phyloP scores from a whole-genome alignment of 768 basidiomycete genomes.

The Pholiota microspora region DNA sequence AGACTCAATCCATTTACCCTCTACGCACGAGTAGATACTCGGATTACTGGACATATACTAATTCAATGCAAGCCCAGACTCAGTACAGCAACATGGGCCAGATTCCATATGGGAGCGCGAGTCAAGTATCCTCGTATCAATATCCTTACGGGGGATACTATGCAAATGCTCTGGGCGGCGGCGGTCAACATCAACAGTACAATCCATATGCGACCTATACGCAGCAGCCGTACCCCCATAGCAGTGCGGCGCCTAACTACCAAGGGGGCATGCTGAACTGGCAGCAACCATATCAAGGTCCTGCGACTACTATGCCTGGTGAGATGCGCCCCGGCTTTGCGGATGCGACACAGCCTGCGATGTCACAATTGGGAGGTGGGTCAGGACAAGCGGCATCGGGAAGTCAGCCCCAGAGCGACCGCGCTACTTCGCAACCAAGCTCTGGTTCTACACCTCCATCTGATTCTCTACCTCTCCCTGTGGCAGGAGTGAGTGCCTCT shows the following conservation, averaged over 20 bases:
- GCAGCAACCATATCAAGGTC: constrained; percentile 34
- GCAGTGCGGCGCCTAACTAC: constrained; percentile 11
- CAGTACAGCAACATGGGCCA: constrained; percentile 3
- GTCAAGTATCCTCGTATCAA: constrained; percentile 14
- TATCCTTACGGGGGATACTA: constrained; percentile 31
- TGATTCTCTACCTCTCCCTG: background rate
- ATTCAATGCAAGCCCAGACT: constrained; percentile 15
- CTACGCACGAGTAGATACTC: constrained; percentile 26
- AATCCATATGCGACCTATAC: constrained; percentile 24
- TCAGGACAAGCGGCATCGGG: background rate
- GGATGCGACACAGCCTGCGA: background rate
- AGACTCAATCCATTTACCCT: constrained; percentile 16
- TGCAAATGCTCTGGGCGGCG: constrained; percentile 13
- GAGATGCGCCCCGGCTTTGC: constrained; percentile 3
- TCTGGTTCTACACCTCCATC: background rate
- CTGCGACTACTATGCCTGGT: constrained; percentile 3
- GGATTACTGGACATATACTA: constrained; percentile 35
- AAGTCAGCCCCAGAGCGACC: background rate
- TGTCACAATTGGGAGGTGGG: background rate
- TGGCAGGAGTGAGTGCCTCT: background rate
- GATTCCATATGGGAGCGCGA: constrained; percentile 16
- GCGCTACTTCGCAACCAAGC: background rate
- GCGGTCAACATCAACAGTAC: constrained; percentile 21
- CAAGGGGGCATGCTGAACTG: constrained; percentile 25
- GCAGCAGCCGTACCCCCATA: constrained; percentile 29